Percentiles rank a stretch among this genome's conserved stretches.
phyloP scores from a whole-genome alignment of 208 protist genomes.

The Acanthamoeba sp. region DNA sequence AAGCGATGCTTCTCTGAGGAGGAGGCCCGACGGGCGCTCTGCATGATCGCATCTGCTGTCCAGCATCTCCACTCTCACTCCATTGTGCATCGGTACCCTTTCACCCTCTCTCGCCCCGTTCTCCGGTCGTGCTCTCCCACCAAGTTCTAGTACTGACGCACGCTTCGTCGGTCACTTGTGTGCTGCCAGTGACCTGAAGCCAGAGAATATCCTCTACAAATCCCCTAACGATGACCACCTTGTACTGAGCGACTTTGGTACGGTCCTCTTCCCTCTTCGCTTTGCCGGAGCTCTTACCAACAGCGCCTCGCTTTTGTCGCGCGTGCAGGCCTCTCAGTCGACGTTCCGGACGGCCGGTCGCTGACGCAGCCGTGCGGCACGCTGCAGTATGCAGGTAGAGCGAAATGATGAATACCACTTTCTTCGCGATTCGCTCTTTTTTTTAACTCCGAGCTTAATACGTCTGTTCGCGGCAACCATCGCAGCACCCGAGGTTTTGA shows the following conservation, averaged over 20 bases:
- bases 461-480: background rate
- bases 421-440: background rate
- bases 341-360: conserved; percentile 15
- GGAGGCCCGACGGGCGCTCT: conserved; percentile 41
- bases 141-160: background rate
- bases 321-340: background rate
- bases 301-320: background rate
- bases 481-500: conserved; percentile 65
- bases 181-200: conserved; percentile 48
- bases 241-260: conserved; percentile 70
- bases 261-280: background rate
- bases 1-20: conserved; percentile 67
- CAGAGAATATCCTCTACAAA: conserved; percentile 72
- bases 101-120: background rate
- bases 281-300: background rate
- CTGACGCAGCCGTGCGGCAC: conserved; percentile 51
- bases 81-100: conserved; percentile 45
- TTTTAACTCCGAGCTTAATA: conserved; percentile 5
- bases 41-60: conserved; percentile 59
- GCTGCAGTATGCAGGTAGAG: conserved; percentile 64
- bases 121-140: background rate
- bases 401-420: background rate
- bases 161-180: too few species aligned
- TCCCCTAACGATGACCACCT: conserved; percentile 30
- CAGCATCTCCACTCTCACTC: conserved; percentile 48